Percentiles rank a stretch among this genome's conserved stretches.
These are phyloP conservation scores for Puccinia sorghi DNA, from an alignment of 1,284 basidiomycete genomes.

Conservation along the genomic window DNA sequence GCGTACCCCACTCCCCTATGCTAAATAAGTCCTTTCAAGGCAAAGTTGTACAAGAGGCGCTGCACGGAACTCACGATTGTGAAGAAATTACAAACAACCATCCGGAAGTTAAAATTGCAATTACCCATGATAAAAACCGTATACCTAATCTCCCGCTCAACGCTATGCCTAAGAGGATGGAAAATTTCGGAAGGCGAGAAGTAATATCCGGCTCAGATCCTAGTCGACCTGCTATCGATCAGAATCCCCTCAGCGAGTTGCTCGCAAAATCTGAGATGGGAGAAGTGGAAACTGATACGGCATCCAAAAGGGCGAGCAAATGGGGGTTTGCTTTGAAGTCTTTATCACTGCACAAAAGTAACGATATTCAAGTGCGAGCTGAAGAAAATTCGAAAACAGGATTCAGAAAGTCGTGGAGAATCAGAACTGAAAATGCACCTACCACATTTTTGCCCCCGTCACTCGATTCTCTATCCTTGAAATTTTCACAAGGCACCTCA, in stretches of 20 bases:
- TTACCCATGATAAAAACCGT: background rate
- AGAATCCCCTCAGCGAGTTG: background rate
- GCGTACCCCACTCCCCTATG: background rate
- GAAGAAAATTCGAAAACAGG: background rate
- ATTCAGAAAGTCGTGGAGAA: conserved; percentile 1
- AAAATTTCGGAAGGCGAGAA: background rate
- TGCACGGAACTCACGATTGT: background rate
- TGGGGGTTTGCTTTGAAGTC: conserved; percentile 32
- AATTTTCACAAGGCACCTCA: background rate
- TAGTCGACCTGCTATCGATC: background rate
- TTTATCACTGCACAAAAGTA: conserved; percentile 15
- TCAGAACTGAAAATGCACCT: conserved; percentile 1
- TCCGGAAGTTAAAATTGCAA: background rate
- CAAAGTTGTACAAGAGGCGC: background rate
- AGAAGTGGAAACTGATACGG: background rate
- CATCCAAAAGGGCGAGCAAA: conserved; percentile 2
- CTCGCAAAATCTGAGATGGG: background rate
- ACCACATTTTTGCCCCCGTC: conserved; percentile 9
- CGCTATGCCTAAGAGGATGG: background rate
- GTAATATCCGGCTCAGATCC: background rate
- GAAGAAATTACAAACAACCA: background rate
- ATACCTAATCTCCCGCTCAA: background rate
- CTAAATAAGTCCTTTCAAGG: conserved; percentile 13
- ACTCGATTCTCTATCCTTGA: conserved; percentile 4
- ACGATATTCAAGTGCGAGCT: background rate